Percentiles rank a stretch among this genome's conserved stretches.
Conservation (phyloP, 345 rosid genomes). For the Euphorbia pulcherrima region DNA sequence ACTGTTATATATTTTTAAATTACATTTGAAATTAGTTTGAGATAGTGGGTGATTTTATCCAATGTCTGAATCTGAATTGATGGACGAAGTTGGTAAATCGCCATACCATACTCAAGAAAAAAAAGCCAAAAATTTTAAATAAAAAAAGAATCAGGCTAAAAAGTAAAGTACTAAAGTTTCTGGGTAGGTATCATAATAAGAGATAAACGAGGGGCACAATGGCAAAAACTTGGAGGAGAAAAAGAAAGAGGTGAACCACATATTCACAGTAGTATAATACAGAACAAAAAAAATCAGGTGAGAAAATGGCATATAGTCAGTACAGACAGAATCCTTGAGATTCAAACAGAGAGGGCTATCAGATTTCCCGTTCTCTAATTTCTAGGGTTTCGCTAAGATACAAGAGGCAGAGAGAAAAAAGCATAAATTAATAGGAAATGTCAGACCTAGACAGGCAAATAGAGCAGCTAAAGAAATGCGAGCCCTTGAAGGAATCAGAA, state of each 20-base stretch:
- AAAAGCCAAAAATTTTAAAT: no score
- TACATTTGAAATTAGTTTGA: no score
- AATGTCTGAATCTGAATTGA: no score
- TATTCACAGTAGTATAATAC: background rate
- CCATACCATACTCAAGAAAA: no score
- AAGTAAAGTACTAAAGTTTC: background rate
- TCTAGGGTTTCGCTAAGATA: conserved; percentile 1
- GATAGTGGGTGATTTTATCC: no score
- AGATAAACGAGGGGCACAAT: background rate
- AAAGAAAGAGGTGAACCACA: background rate
- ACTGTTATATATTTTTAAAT: no score
- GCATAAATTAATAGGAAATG: conserved; percentile 36
- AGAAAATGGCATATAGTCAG: background rate
- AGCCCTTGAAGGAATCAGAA: conserved; percentile 89
- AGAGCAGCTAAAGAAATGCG: conserved; percentile 94
- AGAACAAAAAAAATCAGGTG: background rate
- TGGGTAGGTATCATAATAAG: background rate
- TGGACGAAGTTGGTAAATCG: no score
- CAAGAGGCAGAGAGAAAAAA: background rate
- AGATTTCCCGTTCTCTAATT: background rate
- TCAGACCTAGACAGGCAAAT: conserved; percentile 95
- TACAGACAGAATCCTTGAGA: background rate
- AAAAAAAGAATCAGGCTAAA: background rate
- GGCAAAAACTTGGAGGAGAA: background rate
- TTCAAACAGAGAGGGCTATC: background rate